These are phyloP conservation scores for Populus simonii DNA, from an alignment of 345 rosid species.

Conservation along the genomic window DNA sequence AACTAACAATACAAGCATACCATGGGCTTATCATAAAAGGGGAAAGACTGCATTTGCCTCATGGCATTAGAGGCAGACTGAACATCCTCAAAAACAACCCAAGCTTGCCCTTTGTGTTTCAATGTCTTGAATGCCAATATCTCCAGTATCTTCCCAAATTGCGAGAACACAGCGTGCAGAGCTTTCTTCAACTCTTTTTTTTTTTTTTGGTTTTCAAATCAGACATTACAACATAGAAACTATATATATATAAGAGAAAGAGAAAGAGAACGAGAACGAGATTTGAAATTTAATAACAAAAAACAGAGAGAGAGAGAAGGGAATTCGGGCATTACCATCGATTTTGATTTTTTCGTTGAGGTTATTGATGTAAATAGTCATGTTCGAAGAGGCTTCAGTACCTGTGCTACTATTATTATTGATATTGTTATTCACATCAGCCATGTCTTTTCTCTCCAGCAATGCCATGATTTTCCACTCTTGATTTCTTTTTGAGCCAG, in stretches of 20 bases:
- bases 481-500: neutral
- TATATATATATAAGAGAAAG: neutral
- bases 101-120: slow-evolving; percentile 99
- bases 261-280: neutral
- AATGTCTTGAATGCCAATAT: slow-evolving; percentile 88
- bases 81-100: slow-evolving; percentile 85
- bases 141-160: slow-evolving; percentile 90
- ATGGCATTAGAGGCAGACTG: slow-evolving; percentile 72
- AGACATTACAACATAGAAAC: neutral
- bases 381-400: slow-evolving; percentile 56
- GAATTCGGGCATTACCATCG: slow-evolving; percentile 47
- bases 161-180: slow-evolving; percentile 81
- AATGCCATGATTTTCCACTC: slow-evolving; percentile 15
- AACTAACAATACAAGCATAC: slow-evolving; percentile 25
- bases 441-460: slow-evolving; percentile 13
- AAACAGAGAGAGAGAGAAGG: neutral
- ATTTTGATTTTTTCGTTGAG: slow-evolving; percentile 95
- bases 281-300: neutral
- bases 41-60: slow-evolving; percentile 84
- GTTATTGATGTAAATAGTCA: slow-evolving; percentile 90
- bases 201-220: neutral
- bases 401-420: slow-evolving; percentile 18
- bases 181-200: slow-evolving; percentile 83
- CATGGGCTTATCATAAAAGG: slow-evolving; percentile 92
- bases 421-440: slow-evolving; percentile 17